Evolutionary conservation across 768 basidiomycete species (phyloP).

Genomic region (Phylloporus sp.): DNA sequence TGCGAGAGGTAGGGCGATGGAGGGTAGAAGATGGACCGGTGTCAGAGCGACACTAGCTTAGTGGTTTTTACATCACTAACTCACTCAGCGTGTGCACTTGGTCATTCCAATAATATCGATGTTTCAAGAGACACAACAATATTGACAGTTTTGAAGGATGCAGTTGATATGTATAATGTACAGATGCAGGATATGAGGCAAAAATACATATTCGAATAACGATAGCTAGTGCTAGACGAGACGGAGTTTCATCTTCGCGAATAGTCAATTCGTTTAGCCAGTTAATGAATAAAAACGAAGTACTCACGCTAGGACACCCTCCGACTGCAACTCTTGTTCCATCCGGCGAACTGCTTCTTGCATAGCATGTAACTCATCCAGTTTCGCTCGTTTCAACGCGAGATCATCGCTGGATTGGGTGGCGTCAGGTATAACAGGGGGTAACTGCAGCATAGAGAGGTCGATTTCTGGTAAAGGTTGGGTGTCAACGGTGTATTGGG

Average conservation of each 20-base stretch:
- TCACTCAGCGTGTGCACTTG: not conserved
- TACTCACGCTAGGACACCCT: constrained; percentile 17
- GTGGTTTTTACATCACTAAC: not conserved
- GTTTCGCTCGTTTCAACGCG: constrained; percentile 12
- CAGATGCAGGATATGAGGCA: not conserved
- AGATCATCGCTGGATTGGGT: not conserved
- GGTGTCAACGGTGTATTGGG: constrained; percentile 1
- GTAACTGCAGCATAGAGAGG: constrained; percentile 25
- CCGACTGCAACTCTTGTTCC: constrained; percentile 30
- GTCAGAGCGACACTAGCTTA: constrained; percentile 52
- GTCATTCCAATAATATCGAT: not conserved
- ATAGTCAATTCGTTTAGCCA: not conserved
- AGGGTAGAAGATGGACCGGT: constrained; percentile 71
- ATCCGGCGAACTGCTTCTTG: constrained; percentile 34
- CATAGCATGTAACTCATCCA: constrained; percentile 26
- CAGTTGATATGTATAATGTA: not conserved
- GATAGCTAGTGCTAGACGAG: constrained; percentile 1
- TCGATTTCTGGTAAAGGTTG: constrained; percentile 22
- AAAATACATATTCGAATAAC: constrained; percentile 21
- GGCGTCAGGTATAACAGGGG: not conserved
- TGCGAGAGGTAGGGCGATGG: constrained; percentile 91
- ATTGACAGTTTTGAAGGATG: not conserved
- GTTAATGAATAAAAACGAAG: too few species aligned
- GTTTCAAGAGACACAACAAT: not conserved
- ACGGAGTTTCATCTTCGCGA: constrained; percentile 7